Percentiles rank a stretch among this genome's conserved stretches.
These are phyloP conservation scores for Apiospora aurea DNA, from an alignment of 2,329 filamentous ascomycete species.

Conservation along the genomic window DNA sequence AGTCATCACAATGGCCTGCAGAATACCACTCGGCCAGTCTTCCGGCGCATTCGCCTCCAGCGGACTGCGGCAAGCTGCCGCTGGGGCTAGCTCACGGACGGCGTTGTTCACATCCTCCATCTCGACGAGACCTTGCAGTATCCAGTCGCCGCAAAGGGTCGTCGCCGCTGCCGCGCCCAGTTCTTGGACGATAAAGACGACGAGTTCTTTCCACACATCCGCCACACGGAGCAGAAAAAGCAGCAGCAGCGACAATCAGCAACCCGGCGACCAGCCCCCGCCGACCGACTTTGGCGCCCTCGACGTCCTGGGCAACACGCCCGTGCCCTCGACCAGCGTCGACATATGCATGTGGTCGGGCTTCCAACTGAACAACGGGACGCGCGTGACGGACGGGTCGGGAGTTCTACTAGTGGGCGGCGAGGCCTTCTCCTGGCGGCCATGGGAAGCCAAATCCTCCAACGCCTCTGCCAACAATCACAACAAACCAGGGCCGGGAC, in stretches of 20 bases:
- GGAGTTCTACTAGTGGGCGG: conserved; percentile 84
- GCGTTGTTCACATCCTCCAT: conserved; percentile 4
- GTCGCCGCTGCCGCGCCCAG: background rate
- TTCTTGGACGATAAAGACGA: background rate
- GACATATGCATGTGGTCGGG: conserved; percentile 84
- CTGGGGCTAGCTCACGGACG: conserved; percentile 1
- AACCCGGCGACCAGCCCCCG: conserved; percentile 38
- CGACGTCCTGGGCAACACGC: conserved; percentile 79
- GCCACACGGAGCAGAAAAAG: conserved; percentile 8
- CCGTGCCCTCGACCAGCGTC: conserved; percentile 80
- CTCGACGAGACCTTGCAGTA: background rate
- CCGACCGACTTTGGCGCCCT: conserved; percentile 73
- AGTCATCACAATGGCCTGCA: conserved; percentile 8
- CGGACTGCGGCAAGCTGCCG: conserved; percentile 26
- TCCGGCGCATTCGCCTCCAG: conserved; percentile 20
- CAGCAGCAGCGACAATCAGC: background rate
- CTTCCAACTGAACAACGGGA: conserved; percentile 85
- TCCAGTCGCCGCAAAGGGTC: background rate
- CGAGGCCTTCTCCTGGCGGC: conserved; percentile 88
- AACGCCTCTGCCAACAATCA: conserved; percentile 4
- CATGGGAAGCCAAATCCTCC: conserved; percentile 66
- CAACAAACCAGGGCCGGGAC: conserved; percentile 31
- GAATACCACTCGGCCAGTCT: conserved; percentile 10
- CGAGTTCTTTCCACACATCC: conserved; percentile 33
- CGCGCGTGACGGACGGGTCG: conserved; percentile 70